A percentile compares a stretch with the other conserved stretches of the same genome.
Conservation (phyloP, 441 rosid genomes). For the Erodium texanum region DNA sequence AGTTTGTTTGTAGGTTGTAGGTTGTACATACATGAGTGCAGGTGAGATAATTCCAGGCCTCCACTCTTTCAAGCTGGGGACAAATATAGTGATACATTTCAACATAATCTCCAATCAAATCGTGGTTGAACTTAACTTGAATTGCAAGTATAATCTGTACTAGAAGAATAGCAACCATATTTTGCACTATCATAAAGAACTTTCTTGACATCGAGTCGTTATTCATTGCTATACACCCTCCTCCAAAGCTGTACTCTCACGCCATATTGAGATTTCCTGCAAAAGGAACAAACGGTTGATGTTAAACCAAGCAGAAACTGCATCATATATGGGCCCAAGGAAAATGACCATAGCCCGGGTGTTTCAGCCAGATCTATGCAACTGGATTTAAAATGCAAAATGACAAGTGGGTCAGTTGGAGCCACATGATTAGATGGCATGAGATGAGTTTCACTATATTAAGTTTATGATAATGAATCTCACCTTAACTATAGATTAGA, state of each 20-base stretch:
- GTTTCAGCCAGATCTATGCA: background rate
- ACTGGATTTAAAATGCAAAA: background rate
- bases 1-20: background rate
- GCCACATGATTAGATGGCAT: background rate
- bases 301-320: slow-evolving; percentile 9
- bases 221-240: slow-evolving; percentile 15
- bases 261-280: slow-evolving; percentile 48
- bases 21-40: background rate
- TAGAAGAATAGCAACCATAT: background rate
- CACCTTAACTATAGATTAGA: background rate
- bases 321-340: background rate
- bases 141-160: slow-evolving; percentile 7
- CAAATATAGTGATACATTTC: background rate
- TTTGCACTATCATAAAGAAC: background rate
- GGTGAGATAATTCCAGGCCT: background rate
- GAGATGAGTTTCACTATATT: background rate
- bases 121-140: background rate
- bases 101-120: background rate
- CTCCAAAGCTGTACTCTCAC: slow-evolving; percentile 27
- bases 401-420: background rate
- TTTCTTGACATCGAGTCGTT: slow-evolving; percentile 9
- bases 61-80: background rate
- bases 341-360: background rate
- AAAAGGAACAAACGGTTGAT: slow-evolving; percentile 15
- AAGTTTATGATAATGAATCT: background rate